Conservation (phyloP, 805 yeast genomes). For the Candida peoriensis region DNA sequence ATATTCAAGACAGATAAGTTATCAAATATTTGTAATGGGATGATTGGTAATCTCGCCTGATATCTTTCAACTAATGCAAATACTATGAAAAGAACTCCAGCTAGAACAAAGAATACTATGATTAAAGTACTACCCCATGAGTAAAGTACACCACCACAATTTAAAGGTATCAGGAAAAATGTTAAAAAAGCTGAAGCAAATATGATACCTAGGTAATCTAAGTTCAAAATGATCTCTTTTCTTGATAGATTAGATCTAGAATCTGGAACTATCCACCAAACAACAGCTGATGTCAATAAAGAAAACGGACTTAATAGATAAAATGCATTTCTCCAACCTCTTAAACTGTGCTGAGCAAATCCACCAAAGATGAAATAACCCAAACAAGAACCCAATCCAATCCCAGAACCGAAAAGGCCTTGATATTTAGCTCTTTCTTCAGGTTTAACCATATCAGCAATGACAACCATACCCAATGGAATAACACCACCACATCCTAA, state of each 20-base stretch:
- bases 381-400: conserved; percentile 43
- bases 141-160: conserved; percentile 51
- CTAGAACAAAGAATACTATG: conserved; percentile 29
- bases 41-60: conserved; percentile 44
- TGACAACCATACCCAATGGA: conserved; percentile 46
- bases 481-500: conserved; percentile 50
- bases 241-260: conserved; percentile 25
- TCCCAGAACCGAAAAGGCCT: conserved; percentile 46
- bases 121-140: conserved; percentile 38
- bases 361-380: conserved; percentile 40
- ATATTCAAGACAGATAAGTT: conserved; percentile 31
- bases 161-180: conserved; percentile 43
- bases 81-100: conserved; percentile 28
- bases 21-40: conserved; percentile 43
- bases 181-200: conserved; percentile 41
- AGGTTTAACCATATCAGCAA: conserved; percentile 49
- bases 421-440: conserved; percentile 52
- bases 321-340: conserved; percentile 36
- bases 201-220: conserved; percentile 48
- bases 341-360: conserved; percentile 21
- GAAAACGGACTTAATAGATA: conserved; percentile 34
- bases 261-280: conserved; percentile 26
- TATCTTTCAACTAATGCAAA: conserved; percentile 44
- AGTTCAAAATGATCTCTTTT: conserved; percentile 36
- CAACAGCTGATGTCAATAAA: conserved; percentile 14